These are phyloP conservation scores for Diphasiastrum complanatum DNA, from an alignment of 83 land plant species.

Conservation along the genomic window DNA sequence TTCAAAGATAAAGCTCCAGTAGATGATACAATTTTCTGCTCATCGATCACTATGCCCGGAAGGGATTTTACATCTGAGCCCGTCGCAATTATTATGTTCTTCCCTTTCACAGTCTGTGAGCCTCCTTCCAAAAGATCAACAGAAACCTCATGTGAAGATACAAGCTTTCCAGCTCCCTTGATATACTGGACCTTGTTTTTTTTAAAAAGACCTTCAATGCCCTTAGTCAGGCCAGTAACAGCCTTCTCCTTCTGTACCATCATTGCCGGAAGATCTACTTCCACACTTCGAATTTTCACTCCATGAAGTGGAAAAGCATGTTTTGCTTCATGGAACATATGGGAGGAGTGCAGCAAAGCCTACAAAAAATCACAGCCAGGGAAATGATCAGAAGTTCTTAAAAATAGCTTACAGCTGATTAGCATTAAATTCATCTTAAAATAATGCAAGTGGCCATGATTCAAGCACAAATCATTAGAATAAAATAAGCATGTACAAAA, in stretches of 20 bases:
- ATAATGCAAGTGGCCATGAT: too few species aligned
- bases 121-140: slow-evolving; percentile 75
- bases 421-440: too few species aligned
- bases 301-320: slow-evolving; percentile 80
- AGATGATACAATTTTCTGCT: slow-evolving; percentile 83
- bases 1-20: slow-evolving; percentile 74
- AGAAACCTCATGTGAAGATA: slow-evolving; percentile 58
- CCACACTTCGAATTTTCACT: slow-evolving; percentile 63
- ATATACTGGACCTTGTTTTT: slow-evolving; percentile 89
- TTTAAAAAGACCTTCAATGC: slow-evolving; percentile 92
- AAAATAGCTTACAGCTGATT: not conserved
- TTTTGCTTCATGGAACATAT: slow-evolving; percentile 94
- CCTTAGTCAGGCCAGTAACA: slow-evolving; percentile 68
- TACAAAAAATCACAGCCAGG: slow-evolving; percentile 17
- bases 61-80: slow-evolving; percentile 84
- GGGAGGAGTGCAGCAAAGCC: slow-evolving; percentile 93
- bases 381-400: not conserved
- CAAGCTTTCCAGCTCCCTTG: slow-evolving; percentile 82
- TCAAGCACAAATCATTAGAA: too few species aligned
- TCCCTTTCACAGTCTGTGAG: slow-evolving; percentile 57
- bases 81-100: slow-evolving; percentile 87
- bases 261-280: slow-evolving; percentile 83
- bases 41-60: slow-evolving; percentile 87
- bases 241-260: slow-evolving; percentile 90
- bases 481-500: too few species aligned